Evolutionary conservation across 192 early-diverging fungal species (phyloP).

Genomic region (Coemansia guatemalensis): DNA sequence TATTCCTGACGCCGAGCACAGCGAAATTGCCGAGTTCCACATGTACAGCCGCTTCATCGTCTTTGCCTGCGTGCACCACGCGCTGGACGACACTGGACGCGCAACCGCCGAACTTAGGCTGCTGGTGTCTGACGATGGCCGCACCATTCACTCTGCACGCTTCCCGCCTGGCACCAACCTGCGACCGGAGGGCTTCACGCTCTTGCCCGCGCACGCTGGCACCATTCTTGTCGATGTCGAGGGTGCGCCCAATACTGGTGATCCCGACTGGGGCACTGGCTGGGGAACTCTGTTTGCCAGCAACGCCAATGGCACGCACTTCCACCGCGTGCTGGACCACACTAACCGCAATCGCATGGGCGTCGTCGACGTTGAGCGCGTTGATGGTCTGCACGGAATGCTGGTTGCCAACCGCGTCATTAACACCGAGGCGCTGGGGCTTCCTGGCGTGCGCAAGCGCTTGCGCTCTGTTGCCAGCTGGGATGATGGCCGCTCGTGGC

Average conservation of each 20-base stretch:
- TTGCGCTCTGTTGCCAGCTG: slow-evolving; percentile 79
- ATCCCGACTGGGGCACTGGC: slow-evolving; percentile 32
- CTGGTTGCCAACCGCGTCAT: slow-evolving; percentile 84
- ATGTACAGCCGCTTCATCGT: slow-evolving; percentile 48
- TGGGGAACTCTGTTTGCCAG: slow-evolving; percentile 78
- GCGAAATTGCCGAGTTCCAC: slow-evolving; percentile 30
- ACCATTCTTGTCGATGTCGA: slow-evolving; percentile 79
- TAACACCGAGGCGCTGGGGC: slow-evolving; percentile 67
- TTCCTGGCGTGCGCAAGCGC: slow-evolving; percentile 57
- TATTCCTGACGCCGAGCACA: slow-evolving; percentile 20
- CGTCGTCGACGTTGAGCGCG: slow-evolving; percentile 88
- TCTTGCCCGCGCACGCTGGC: slow-evolving; percentile 81
- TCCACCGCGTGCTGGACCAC: slow-evolving; percentile 69
- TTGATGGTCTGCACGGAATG: slow-evolving; percentile 83
- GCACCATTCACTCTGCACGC: slow-evolving; percentile 64
- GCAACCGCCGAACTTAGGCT: slow-evolving; percentile 57
- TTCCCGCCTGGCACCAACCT: slow-evolving; percentile 84
- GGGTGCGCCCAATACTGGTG: slow-evolving; percentile 53
- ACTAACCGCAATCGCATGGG: slow-evolving; percentile 76
- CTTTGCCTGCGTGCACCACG: slow-evolving; percentile 17
- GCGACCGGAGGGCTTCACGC: slow-evolving; percentile 77
- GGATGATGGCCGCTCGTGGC: slow-evolving; percentile 85
- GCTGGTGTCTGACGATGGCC: slow-evolving; percentile 74
- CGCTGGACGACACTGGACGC: slow-evolving; percentile 18
- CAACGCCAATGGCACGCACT: slow-evolving; percentile 81